phyloP scores from a whole-genome alignment of 2,329 filamentous ascomycete genomes.

The Zymoseptoria brevis region DNA sequence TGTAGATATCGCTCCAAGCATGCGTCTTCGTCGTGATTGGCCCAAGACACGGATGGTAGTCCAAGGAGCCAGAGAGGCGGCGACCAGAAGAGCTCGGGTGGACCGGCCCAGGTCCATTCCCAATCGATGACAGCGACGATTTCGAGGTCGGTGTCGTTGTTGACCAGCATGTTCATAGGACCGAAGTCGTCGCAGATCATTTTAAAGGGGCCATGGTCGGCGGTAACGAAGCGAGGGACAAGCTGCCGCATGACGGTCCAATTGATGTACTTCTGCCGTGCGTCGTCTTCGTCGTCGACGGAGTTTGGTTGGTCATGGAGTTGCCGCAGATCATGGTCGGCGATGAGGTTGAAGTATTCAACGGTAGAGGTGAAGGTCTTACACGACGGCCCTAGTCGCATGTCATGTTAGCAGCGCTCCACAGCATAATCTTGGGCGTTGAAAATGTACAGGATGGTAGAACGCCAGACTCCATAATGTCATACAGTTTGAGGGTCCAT shows the following conservation, averaged over 20 bases:
- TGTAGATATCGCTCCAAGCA: not conserved
- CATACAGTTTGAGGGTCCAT: not conserved
- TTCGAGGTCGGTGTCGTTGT: slow-evolving; percentile 14
- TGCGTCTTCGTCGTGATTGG: not conserved
- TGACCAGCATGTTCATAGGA: slow-evolving; percentile 19
- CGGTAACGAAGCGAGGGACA: slow-evolving; percentile 6
- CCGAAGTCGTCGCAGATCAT: slow-evolving; percentile 19
- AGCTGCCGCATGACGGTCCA: slow-evolving; percentile 4
- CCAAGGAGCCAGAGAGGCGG: slow-evolving; percentile 11
- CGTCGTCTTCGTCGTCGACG: slow-evolving; percentile 19
- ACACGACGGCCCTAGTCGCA: slow-evolving; percentile 1
- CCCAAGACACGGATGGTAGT: not conserved
- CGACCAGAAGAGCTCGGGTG: slow-evolving; percentile 16
- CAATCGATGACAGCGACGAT: slow-evolving; percentile 20
- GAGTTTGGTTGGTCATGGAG: slow-evolving; percentile 22
- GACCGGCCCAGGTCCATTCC: slow-evolving; percentile 21
- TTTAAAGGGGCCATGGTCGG: slow-evolving; percentile 9
- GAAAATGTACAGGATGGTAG: not conserved
- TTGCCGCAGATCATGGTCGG: slow-evolving; percentile 20
- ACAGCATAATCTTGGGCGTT: not conserved
- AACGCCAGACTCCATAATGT: not conserved
- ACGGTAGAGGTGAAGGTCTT: slow-evolving; percentile 6
- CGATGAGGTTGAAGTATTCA: slow-evolving; percentile 18
- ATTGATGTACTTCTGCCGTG: slow-evolving; percentile 19
- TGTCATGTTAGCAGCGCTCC: not conserved